Base-by-base conservation (phyloP, 2,329 filamentous ascomycete genomes). In the Penicillium sp. region DNA sequence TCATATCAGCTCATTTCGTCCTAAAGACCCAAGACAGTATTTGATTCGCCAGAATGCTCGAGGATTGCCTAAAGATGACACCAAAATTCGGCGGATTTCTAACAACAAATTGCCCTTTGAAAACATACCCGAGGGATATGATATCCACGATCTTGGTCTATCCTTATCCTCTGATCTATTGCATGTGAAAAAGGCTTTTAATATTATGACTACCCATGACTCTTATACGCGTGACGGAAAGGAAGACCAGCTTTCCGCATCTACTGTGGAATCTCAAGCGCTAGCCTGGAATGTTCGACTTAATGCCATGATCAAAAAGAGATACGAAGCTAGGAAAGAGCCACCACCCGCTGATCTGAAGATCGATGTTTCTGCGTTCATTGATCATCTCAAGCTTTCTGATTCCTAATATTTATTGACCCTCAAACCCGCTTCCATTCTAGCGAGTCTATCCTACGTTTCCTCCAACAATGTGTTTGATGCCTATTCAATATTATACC, bases 71-170 rank as follows among this genome's bases (percentile, higher is more conserved):
- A 14, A 29, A 13, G 23, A 52, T 8, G 29, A 29, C 0, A n/a
- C 29, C 3, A 59, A 49, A 1, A 1, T 11, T 3, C 25, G 50
- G n/a, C 62, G 54, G 11, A 4, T 29, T 7, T 58, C 48, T 16
- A 57, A 47, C 4, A 61, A 26, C 16, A 51, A 53, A 21, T 54
- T 66, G 7, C 65, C 65, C 1, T 57, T 67, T 31, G 65, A 67
- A 53, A 46, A 33, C 3, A 64, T 66, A 48, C 62, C 62, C 7
- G 61, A 64, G n/a, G 61, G 60, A 13, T 51, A 35, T 7, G 46
- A 60, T 26, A 23, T 62, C 37, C 57, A 65, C 48, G 19, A 59
- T 23, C 4, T 59, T 4, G 44, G 55, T 10, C 16, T 57, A 4
- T 44, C 53, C 0, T 11, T 59, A 10, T 26, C 52, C 2, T 29